These are phyloP conservation scores for Lipomyces lipofer DNA, from an alignment of 805 yeast genomes.

Conservation along the genomic window DNA sequence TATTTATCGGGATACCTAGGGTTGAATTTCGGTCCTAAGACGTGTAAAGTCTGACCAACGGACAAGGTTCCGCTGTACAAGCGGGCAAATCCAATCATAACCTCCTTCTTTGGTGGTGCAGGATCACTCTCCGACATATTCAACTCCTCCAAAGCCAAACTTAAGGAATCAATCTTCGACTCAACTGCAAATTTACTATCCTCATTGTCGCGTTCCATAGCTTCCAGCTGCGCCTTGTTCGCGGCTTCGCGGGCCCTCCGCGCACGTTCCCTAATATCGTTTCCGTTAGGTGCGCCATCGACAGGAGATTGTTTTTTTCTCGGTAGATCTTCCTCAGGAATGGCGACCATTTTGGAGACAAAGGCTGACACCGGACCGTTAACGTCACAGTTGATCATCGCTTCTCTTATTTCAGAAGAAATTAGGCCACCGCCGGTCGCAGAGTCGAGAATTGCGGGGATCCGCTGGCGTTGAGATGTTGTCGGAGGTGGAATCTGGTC, in stretches of 20 bases:
- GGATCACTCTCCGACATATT: conserved; percentile 16
- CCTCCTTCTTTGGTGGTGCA: conserved; percentile 49
- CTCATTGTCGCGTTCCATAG: conserved; percentile 25
- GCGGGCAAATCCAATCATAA: conserved; percentile 82
- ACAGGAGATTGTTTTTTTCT: conserved; percentile 37
- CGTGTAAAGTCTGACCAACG: conserved; percentile 71
- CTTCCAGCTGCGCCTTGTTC: conserved; percentile 50
- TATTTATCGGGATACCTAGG: conserved; percentile 62
- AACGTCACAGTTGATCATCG: conserved; percentile 69
- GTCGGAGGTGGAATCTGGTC: conserved; percentile 84
- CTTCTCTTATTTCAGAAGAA: conserved; percentile 50
- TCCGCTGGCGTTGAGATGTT: conserved; percentile 69
- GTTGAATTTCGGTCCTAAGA: conserved; percentile 85
- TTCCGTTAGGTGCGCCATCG: conserved; percentile 34
- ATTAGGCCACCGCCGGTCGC: conserved; percentile 54
- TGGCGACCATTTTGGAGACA: conserved; percentile 84
- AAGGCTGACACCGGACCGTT: conserved; percentile 69
- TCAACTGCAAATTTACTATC: conserved; percentile 33
- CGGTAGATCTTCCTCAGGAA: conserved; percentile 82
- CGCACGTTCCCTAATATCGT: conserved; percentile 63
- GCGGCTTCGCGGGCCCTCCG: conserved; percentile 67
- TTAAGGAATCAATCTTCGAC: conserved; percentile 31
- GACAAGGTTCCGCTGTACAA: conserved; percentile 80
- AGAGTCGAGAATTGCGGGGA: conserved; percentile 63
- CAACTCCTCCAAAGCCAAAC: conserved; percentile 28